Evolutionary conservation across 1,284 basidiomycete genomes (phyloP).

Genomic region (Malassezia brasiliensis): DNA sequence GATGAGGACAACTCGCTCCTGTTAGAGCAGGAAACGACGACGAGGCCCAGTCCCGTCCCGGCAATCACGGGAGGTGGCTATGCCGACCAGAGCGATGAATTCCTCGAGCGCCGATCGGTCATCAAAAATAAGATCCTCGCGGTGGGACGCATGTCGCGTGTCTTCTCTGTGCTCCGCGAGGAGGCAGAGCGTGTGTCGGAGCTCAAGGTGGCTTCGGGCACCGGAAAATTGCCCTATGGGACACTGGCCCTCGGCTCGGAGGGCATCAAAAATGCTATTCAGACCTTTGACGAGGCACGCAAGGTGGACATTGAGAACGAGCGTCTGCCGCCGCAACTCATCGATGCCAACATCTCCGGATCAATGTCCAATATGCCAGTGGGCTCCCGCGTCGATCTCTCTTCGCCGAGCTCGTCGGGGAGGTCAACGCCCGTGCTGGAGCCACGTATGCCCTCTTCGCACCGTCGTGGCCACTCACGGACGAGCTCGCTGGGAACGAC

Average conservation of each 20-base stretch:
- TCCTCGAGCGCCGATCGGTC: constrained; percentile 67
- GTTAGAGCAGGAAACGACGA: constrained; percentile 18
- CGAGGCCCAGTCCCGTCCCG: not conserved
- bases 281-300: constrained; percentile 87
- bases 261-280: constrained; percentile 90
- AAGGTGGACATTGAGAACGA: constrained; percentile 99
- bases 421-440: not conserved
- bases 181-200: constrained; percentile 96
- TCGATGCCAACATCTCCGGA: constrained; percentile 72
- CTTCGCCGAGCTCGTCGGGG: not conserved
- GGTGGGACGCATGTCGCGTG: constrained; percentile 87
- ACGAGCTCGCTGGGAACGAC: constrained; percentile 90
- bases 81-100: constrained; percentile 50
- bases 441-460: constrained; percentile 9
- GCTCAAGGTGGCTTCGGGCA: constrained; percentile 78
- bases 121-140: constrained; percentile 99
- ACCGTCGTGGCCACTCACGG: constrained; percentile 65
- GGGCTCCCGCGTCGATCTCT: constrained; percentile 11
- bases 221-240: constrained; percentile 70
- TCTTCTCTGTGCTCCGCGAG: constrained; percentile 95
- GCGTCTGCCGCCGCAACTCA: constrained; percentile 57
- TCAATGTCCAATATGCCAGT: constrained; percentile 54
- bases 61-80: not conserved
- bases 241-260: constrained; percentile 80
- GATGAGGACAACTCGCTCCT: constrained; percentile 53